phyloP scores from a whole-genome alignment of 2,329 filamentous ascomycete genomes.

The Fusarium zealandicum region DNA sequence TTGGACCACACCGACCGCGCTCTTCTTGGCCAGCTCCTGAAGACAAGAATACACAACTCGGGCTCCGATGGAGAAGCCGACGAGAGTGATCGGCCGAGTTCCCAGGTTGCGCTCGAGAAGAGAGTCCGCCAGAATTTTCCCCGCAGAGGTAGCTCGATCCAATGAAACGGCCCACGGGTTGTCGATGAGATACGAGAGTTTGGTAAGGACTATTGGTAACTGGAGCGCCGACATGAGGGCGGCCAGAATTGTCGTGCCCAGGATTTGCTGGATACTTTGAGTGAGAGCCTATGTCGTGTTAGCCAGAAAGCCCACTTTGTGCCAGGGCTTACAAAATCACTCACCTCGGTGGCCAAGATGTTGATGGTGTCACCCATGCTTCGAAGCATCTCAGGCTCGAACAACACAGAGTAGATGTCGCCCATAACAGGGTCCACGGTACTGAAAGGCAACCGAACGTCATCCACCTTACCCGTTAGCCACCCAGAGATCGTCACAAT shows the following conservation, averaged over 20 bases:
- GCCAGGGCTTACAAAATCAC: constrained; percentile 42
- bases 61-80: constrained; percentile 92
- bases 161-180: constrained; percentile 99
- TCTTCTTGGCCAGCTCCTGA: constrained; percentile 82
- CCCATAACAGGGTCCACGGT: constrained; percentile 98
- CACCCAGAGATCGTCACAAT: constrained; percentile 95
- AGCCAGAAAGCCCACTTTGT: neutral
- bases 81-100: constrained; percentile 87
- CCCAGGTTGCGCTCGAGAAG: constrained; percentile 91
- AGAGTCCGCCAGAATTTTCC: constrained; percentile 92
- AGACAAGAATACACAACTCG: constrained; percentile 93
- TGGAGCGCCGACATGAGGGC: constrained; percentile 92
- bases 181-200: constrained; percentile 94
- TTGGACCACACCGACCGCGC: constrained; percentile 86
- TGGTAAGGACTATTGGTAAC: constrained; percentile 89
- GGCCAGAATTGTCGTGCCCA: constrained; percentile 87
- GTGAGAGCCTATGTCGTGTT: constrained; percentile 74
- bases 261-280: constrained; percentile 92
- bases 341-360: constrained; percentile 93
- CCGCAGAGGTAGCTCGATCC: constrained; percentile 85
- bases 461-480: constrained; percentile 98
- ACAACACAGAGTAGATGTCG: constrained; percentile 94
- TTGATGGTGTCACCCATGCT: constrained; percentile 99
- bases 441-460: constrained; percentile 93
- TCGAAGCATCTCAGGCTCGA: constrained; percentile 97